phyloP scores from a whole-genome alignment of 2,329 filamentous ascomycete species.

The Diaporthe ilicicola region DNA sequence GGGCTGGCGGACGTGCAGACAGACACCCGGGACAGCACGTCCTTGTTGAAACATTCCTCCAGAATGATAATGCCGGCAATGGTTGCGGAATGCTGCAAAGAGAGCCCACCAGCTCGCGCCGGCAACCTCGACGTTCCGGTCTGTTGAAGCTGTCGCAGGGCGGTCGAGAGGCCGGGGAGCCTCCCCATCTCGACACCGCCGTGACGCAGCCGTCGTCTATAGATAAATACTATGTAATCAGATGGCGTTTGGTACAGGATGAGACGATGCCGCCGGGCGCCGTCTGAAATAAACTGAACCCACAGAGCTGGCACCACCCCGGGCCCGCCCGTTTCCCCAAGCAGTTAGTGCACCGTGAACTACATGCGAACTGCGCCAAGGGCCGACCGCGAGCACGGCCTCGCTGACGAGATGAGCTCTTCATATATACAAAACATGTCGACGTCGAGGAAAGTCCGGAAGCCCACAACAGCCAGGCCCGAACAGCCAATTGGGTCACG shows the following conservation, averaged over 20 bases:
- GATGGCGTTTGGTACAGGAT: conserved; percentile 7
- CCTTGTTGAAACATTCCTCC: conserved; percentile 10
- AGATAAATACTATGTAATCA: neutral
- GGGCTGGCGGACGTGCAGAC: neutral
- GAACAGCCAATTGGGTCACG: neutral
- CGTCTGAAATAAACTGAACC: conserved; percentile 16
- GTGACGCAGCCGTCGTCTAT: neutral
- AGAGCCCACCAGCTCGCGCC: neutral
- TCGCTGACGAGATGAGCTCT: conserved; percentile 7
- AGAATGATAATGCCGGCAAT: neutral
- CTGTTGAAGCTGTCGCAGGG: neutral
- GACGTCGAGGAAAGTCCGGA: conserved; percentile 1
- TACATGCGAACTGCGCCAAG: neutral
- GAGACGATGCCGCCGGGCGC: conserved; percentile 6
- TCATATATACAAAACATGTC: conserved; percentile 15
- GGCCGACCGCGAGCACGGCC: conserved; percentile 5
- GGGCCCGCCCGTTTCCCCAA: neutral
- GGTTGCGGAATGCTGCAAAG: neutral
- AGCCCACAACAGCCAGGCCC: neutral
- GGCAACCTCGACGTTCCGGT: neutral
- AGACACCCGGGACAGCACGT: neutral
- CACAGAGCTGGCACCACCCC: conserved; percentile 4
- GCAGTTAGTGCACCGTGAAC: neutral
- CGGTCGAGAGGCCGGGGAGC: neutral
- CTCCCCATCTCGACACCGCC: neutral